Evolutionary conservation across 805 yeast species (phyloP).

Genomic region (Candida nemodendra): DNA sequence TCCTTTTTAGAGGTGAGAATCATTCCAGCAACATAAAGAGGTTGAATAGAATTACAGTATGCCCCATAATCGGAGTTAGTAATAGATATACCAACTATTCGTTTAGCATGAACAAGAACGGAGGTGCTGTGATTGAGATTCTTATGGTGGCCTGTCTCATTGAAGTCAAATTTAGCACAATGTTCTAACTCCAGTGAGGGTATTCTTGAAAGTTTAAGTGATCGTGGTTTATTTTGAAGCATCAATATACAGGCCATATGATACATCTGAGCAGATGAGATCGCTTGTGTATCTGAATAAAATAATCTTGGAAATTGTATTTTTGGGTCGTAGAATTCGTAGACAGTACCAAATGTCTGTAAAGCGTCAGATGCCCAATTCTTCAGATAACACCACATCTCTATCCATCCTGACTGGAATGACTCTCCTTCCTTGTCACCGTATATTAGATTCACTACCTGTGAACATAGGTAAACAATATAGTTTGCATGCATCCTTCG

Average conservation of each 20-base stretch:
- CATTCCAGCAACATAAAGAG: constrained; percentile 22
- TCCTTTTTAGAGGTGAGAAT: constrained; percentile 17
- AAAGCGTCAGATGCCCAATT: constrained; percentile 29
- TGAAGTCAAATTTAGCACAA: too few species aligned
- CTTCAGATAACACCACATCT: constrained; percentile 34
- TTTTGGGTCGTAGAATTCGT: constrained; percentile 26
- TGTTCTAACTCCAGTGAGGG: constrained; percentile 7
- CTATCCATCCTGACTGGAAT: constrained; percentile 35
- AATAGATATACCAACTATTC: constrained; percentile 32
- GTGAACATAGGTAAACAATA: constrained; percentile 35
- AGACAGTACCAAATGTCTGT: constrained; percentile 32
- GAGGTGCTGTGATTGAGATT: constrained; percentile 17
- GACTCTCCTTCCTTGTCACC: constrained; percentile 15
- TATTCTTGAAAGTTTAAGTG: constrained; percentile 23
- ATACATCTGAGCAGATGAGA: constrained; percentile 37
- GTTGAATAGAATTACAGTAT: constrained; percentile 20
- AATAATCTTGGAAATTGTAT: constrained; percentile 37
- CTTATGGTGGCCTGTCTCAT: too few species aligned
- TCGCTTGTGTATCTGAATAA: constrained; percentile 38
- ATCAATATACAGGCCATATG: constrained; percentile 39
- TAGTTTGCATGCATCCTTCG: constrained; percentile 36
- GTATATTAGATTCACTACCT: constrained; percentile 35
- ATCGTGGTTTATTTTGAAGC: constrained; percentile 38
- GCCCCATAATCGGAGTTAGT: constrained; percentile 27
- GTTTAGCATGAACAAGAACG: constrained; percentile 34